Evolutionary conservation across 139 green algal species (phyloP).

Genomic region (Edaphochlamys debaryana): DNA sequence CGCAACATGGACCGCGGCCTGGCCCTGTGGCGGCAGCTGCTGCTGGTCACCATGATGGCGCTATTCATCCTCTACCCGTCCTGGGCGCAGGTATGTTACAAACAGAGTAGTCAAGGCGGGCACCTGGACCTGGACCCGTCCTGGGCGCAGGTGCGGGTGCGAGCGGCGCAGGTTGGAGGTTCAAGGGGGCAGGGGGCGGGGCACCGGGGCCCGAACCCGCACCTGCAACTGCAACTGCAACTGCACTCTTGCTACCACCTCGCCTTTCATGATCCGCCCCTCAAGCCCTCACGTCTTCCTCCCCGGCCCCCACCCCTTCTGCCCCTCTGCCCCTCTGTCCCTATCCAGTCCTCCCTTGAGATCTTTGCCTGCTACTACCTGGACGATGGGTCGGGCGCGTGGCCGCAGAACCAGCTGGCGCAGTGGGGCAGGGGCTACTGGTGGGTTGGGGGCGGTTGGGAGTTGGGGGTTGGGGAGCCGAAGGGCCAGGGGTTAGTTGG

Average conservation of each 20-base stretch:
- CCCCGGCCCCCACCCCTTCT: too few relatives aligned
- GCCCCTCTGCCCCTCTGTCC: too few relatives aligned
- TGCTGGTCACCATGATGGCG: background rate
- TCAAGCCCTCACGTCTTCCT: too few relatives aligned
- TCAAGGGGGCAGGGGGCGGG: background rate
- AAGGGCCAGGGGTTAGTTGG: too few relatives aligned
- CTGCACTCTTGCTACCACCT: too few relatives aligned
- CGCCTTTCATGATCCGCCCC: background rate
- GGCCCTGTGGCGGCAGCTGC: background rate
- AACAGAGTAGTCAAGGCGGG: background rate
- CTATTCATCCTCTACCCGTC: constrained; percentile 26
- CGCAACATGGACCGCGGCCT: background rate
- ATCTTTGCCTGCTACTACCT: background rate
- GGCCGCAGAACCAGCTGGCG: too few relatives aligned
- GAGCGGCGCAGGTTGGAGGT: too few relatives aligned
- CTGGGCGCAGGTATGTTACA: background rate
- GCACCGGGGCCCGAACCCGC: too few relatives aligned
- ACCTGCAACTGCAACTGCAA: background rate
- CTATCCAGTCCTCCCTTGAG: background rate
- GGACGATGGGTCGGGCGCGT: background rate
- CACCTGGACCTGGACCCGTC: background rate
- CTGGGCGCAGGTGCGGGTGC: background rate
- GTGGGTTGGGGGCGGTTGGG: too few relatives aligned
- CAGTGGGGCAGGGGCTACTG: background rate
- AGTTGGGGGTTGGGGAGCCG: background rate